phyloP scores from a whole-genome alignment of 495 filamentous ascomycete species.

The Clavariopsis aquatica region DNA sequence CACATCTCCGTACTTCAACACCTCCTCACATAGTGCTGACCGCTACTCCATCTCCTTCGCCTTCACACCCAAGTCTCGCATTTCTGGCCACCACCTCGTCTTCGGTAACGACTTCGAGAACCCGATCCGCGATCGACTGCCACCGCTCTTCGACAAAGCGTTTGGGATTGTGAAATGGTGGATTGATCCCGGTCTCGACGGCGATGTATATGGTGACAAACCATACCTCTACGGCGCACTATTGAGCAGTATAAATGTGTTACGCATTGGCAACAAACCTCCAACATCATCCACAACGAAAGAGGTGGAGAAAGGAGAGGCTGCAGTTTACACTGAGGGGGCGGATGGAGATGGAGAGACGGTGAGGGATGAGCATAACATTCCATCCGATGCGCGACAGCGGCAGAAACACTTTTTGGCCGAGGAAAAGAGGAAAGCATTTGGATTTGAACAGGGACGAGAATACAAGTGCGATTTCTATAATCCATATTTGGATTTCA shows the following conservation, averaged over 20 bases:
- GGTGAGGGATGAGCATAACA: conserved; percentile 38
- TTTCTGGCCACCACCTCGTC: conserved; percentile 71
- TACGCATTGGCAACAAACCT: conserved; percentile 61
- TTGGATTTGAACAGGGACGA: conserved; percentile 59
- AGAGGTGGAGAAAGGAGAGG: conserved; percentile 42
- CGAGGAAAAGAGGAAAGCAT: conserved; percentile 48
- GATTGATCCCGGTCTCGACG: conserved; percentile 82
- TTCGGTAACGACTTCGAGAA: conserved; percentile 93
- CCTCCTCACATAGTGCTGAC: conserved; percentile 68
- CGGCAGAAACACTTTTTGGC: conserved; percentile 43
- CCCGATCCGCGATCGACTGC: conserved; percentile 78
- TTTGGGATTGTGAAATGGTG: conserved; percentile 82
- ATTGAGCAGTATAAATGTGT: conserved; percentile 68
- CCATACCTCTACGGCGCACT: conserved; percentile 81
- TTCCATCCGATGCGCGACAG: conserved; percentile 39
- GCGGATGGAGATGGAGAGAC: conserved; percentile 60
- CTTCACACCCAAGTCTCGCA: conserved; percentile 65
- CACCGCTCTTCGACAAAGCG: conserved; percentile 77
- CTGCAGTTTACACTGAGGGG: conserved; percentile 63
- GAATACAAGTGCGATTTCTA: conserved; percentile 80
- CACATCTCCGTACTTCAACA: conserved; percentile 69
- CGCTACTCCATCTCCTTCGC: conserved; percentile 78
- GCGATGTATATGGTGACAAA: conserved; percentile 79
- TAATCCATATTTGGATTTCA: conserved; percentile 86
- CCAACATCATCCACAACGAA: not conserved